A percentile compares a stretch with the other conserved stretches of the same genome.
These are phyloP conservation scores for Candida caryicola DNA, from an alignment of 805 yeast genomes.

Conservation along the genomic window DNA sequence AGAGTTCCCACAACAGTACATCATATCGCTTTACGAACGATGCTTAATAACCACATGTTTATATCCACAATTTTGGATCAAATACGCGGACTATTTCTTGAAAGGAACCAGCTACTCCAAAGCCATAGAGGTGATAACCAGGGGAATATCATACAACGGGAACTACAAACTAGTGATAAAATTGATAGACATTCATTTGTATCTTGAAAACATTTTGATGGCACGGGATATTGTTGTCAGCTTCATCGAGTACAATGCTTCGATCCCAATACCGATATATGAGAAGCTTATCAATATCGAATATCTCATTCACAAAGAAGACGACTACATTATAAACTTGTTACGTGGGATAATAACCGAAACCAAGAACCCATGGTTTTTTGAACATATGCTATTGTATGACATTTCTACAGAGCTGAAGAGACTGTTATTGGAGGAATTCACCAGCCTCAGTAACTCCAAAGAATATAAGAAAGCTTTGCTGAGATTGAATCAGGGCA, in stretches of 20 bases:
- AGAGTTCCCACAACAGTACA: conserved; percentile 20
- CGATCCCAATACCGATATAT: conserved; percentile 34
- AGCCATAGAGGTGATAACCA: conserved; percentile 40
- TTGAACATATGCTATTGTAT: conserved; percentile 30
- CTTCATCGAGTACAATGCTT: conserved; percentile 22
- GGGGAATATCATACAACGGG: conserved; percentile 29
- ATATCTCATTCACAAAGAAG: conserved; percentile 24
- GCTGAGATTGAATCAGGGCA: conserved; percentile 3
- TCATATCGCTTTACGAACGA: conserved; percentile 44
- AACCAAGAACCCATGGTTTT: conserved; percentile 35
- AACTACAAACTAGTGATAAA: conserved; percentile 33
- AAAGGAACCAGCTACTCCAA: conserved; percentile 18
- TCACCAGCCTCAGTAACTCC: conserved; percentile 11
- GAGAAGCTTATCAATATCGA: conserved; percentile 45
- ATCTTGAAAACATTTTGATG: conserved; percentile 29
- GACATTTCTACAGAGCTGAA: conserved; percentile 16
- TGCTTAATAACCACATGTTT: conserved; percentile 44
- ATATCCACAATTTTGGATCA: conserved; percentile 50
- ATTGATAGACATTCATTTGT: conserved; percentile 44
- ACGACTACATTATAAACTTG: conserved; percentile 25
- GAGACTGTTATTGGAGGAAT: conserved; percentile 23
- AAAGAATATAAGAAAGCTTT: conserved; percentile 7
- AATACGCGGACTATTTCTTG: conserved; percentile 44
- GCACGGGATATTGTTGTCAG: conserved; percentile 37
- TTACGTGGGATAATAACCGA: conserved; percentile 26